A percentile compares a stretch with the other conserved stretches of the same genome.
Evolutionary conservation across 352 stramenopile genomes (phyloP).

Genomic region (Globisporangium emineosum): DNA sequence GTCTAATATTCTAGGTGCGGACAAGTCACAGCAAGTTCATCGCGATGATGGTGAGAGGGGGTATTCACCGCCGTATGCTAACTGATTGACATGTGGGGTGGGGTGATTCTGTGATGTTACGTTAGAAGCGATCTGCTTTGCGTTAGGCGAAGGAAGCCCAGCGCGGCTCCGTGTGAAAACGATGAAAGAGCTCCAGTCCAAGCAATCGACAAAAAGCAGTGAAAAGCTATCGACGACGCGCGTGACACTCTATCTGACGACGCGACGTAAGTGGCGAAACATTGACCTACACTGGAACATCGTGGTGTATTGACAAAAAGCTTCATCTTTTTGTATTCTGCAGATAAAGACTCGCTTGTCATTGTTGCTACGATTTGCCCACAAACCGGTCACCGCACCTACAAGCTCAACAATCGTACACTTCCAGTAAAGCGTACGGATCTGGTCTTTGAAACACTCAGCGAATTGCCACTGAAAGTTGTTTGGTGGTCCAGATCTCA

Average conservation of each 20-base stretch:
- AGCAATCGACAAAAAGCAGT: conserved; percentile 6
- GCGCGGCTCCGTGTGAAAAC: conserved; percentile 27
- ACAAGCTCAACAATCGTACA: conserved; percentile 36
- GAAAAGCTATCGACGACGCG: conserved; percentile 20
- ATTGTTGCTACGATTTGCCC: conserved; percentile 27
- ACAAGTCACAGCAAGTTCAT: background rate
- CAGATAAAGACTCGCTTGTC: conserved; percentile 16
- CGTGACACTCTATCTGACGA: conserved; percentile 28
- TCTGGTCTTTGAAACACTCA: background rate
- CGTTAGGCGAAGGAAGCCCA: conserved; percentile 31
- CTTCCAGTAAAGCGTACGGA: conserved; percentile 34
- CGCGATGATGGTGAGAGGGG: background rate
- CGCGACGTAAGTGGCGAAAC: conserved; percentile 16
- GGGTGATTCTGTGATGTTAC: background rate
- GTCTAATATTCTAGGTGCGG: conserved; percentile 46
- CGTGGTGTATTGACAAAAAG: background rate
- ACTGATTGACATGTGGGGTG: background rate
- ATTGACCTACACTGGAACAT: background rate
- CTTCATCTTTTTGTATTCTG: background rate
- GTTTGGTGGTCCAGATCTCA: conserved; percentile 26
- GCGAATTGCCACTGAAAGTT: background rate
- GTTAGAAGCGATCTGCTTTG: conserved; percentile 49
- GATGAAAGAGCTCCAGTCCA: conserved; percentile 32
- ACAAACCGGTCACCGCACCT: conserved; percentile 26
- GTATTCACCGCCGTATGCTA: background rate